phyloP scores from a whole-genome alignment of 768 basidiomycete species.

The Strobilomyces dryophilus region DNA sequence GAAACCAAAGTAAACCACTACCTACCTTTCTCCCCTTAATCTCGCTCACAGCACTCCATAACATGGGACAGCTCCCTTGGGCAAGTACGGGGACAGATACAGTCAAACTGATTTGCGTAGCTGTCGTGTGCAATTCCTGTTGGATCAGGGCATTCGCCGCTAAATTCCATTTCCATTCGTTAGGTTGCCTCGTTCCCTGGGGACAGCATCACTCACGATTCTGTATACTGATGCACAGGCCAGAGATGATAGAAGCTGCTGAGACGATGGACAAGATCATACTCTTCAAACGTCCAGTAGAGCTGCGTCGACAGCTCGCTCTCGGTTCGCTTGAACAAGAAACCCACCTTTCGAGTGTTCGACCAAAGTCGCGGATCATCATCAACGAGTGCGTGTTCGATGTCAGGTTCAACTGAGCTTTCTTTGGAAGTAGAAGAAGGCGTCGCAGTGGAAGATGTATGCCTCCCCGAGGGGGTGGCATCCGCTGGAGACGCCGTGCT shows the following conservation, averaged over 20 bases:
- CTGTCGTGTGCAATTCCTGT: conserved; percentile 54
- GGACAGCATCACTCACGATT: conserved; percentile 20
- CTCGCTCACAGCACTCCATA: conserved; percentile 38
- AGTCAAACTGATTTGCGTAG: conserved; percentile 60
- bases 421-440: not conserved
- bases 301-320: not conserved
- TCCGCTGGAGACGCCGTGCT: not conserved
- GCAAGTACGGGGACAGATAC: conserved; percentile 67
- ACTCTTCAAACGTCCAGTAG: conserved; percentile 11
- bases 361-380: conserved; percentile 68
- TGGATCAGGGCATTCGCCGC: conserved; percentile 69
- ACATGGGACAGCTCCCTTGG: conserved; percentile 51
- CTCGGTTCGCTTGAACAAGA: not conserved
- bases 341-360: conserved; percentile 46
- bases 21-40: conserved; percentile 69
- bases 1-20: not conserved
- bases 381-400: conserved; percentile 42
- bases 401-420: conserved; percentile 24
- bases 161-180: conserved; percentile 23
- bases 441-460: not conserved
- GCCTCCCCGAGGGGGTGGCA: not conserved
- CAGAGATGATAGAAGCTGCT: conserved; percentile 28
- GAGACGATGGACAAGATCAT: conserved; percentile 20
- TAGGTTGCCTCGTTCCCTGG: not conserved
- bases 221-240: conserved; percentile 26